Base-by-base conservation (phyloP, 163 green algal species). In the Scenedesmus sp. region DNA sequence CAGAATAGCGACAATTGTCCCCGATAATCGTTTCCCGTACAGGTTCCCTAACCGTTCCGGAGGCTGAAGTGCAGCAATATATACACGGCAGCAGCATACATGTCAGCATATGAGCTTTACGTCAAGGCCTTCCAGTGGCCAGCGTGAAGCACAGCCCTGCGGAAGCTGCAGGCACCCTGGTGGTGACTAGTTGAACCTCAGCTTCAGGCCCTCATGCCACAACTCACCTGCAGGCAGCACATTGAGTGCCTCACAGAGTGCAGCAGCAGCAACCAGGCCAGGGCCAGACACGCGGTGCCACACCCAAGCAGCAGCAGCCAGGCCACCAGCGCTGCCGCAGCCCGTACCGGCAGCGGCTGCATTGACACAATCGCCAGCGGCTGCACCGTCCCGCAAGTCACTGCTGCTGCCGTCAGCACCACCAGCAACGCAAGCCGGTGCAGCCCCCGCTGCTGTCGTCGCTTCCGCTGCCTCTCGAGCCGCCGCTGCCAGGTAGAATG, bases 171-270 rank as follows among this genome's bases (percentile, higher is more conserved):
- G n/a, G n/a, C n/a, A n/a, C n/a, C n/a, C n/a, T n/a, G n/a, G n/a
- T n/a, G n/a, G n/a, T n/a, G n/a, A n/a, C n/a, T n/a, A n/a, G n/a
- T n/a, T n/a, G n/a, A n/a, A n/a, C n/a, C n/a, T n/a, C n/a, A n/a
- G n/a, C n/a, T 37, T 12, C 51, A 35, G 56, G 3, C 30, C 20
- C 22, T 24, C 3, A 68, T n/a, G n/a, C 61, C 46, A 18, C n/a
- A 49, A 15, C 88, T 53, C 73, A 89, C 88, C 88, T 81, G 61
- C 18, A 33, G 88, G 88, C 33, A 92, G 88, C 83, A 92, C 80
- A 13, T 56, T 37, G 18, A 92, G 43, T 0, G 40, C 65, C 37
- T 89, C 88, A 61, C 81, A 89, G n/a, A 92, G 72, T 33, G 46
- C 81, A 49, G 88, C 88, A 46, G 81, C 81, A 42, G 65, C 80